These are phyloP conservation scores for Zychaea mexicana DNA, from an alignment of 371 early-diverging fungal genomes.

Conservation along the genomic window DNA sequence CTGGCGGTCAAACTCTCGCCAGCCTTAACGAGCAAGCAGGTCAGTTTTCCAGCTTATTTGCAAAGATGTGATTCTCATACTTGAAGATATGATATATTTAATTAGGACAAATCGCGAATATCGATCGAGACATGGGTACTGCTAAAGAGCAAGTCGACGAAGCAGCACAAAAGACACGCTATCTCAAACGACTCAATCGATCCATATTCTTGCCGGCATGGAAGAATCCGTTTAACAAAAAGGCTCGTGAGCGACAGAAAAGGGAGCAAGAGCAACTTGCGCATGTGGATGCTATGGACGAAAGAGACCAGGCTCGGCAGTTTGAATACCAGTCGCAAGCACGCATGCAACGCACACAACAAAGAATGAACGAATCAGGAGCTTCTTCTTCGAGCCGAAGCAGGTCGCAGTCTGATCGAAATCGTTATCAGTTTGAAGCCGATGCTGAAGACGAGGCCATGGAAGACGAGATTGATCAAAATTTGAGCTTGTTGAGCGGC, in stretches of 20 bases:
- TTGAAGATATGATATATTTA: no score
- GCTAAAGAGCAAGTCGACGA: conserved; percentile 73
- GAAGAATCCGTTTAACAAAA: conserved; percentile 64
- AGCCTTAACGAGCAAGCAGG: conserved; percentile 67
- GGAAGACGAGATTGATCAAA: conserved; percentile 81
- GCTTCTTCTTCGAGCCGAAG: not conserved
- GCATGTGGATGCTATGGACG: conserved; percentile 45
- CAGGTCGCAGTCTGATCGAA: conserved; percentile 58
- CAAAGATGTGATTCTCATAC: no score
- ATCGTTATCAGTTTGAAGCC: conserved; percentile 66
- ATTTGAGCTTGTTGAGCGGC: conserved; percentile 67
- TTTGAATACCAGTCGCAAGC: conserved; percentile 26
- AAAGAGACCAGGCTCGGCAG: conserved; percentile 28
- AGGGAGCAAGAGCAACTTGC: conserved; percentile 52
- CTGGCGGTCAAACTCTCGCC: conserved; percentile 62
- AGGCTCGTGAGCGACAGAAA: conserved; percentile 61
- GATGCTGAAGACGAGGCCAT: conserved; percentile 64
- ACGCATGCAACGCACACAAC: conserved; percentile 54
- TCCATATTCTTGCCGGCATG: conserved; percentile 76
- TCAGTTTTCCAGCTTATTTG: conserved; percentile 20
- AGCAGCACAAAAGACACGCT: conserved; percentile 72
- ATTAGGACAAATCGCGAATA: conserved; percentile 67
- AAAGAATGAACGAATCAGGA: conserved; percentile 2
- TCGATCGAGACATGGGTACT: conserved; percentile 72
- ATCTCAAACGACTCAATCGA: conserved; percentile 76